These are phyloP conservation scores for Melanogaster broomeanus DNA, from an alignment of 768 basidiomycete species.

Conservation along the genomic window DNA sequence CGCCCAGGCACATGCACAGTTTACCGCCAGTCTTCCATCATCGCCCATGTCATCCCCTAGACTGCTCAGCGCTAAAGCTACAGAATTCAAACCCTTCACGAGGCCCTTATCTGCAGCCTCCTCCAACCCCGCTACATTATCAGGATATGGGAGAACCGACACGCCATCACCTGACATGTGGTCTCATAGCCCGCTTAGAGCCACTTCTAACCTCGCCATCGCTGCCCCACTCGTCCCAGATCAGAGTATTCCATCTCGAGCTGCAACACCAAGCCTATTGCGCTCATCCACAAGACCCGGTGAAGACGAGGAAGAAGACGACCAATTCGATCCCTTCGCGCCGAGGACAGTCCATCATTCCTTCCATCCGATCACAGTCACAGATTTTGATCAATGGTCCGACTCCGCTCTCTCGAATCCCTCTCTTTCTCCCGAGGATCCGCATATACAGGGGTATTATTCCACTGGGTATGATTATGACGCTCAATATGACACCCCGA, in stretches of 20 bases:
- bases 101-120: slow-evolving; percentile 75
- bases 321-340: slow-evolving; percentile 81
- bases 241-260: slow-evolving; percentile 47
- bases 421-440: slow-evolving; percentile 53
- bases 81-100: slow-evolving; percentile 83
- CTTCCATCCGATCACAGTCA: slow-evolving; percentile 63
- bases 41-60: slow-evolving; percentile 87
- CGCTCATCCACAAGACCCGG: slow-evolving; percentile 62
- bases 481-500: slow-evolving; percentile 29
- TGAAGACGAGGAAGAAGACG: slow-evolving; percentile 75
- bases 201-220: slow-evolving; percentile 85
- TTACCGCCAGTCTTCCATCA: slow-evolving; percentile 78
- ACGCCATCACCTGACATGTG: slow-evolving; percentile 91
- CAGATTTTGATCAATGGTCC: slow-evolving; percentile 64
- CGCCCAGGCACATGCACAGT: slow-evolving; percentile 58
- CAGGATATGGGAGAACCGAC: slow-evolving; percentile 56
- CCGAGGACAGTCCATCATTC: slow-evolving; percentile 45
- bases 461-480: slow-evolving; percentile 33
- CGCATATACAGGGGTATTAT: slow-evolving; percentile 34
- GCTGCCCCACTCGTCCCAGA: slow-evolving; percentile 88
- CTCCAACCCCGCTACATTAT: slow-evolving; percentile 52
- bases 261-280: slow-evolving; percentile 70
- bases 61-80: slow-evolving; percentile 86
- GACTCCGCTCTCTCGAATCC: slow-evolving; percentile 55
- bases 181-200: slow-evolving; percentile 70